Evolutionary conservation across 768 basidiomycete genomes (phyloP).

Genomic region (Vishniacozyma victoriae): DNA sequence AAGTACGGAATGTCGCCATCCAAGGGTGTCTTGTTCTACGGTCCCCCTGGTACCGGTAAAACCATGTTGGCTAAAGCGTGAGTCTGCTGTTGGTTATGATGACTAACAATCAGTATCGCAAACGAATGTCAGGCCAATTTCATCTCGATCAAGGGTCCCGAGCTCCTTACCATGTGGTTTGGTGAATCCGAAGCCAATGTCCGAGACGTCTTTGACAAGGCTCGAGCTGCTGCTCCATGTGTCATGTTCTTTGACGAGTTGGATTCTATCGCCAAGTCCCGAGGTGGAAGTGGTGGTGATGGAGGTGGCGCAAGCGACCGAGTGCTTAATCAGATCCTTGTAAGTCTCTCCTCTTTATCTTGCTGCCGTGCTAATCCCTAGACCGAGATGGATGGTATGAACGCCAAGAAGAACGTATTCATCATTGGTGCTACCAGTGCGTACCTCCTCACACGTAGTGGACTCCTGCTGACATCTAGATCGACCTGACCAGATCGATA

Average conservation of each 20-base stretch:
- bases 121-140: conserved; percentile 99
- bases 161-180: conserved; percentile 99
- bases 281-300: conserved; percentile 71
- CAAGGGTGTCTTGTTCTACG: conserved; percentile 99
- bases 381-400: conserved; percentile 89
- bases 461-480: conserved; percentile 68
- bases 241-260: conserved; percentile 99
- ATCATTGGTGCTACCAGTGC: conserved; percentile 97
- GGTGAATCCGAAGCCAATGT: conserved; percentile 99
- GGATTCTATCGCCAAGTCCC: conserved; percentile 96
- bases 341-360: conserved; percentile 14
- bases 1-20: conserved; percentile 99
- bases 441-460: conserved; percentile 53
- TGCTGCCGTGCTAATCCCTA: conserved; percentile 39
- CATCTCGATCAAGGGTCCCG: conserved; percentile 98
- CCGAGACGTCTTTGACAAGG: conserved; percentile 99
- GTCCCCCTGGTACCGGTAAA: conserved; percentile 99
- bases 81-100: conserved; percentile 10
- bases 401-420: conserved; percentile 77
- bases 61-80: conserved; percentile 90
- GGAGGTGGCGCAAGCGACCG: conserved; percentile 95
- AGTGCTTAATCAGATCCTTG: conserved; percentile 67
- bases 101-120: conserved; percentile 57
- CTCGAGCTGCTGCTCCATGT: conserved; percentile 95
- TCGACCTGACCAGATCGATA: conserved; percentile 93